phyloP scores from a whole-genome alignment of 1,284 basidiomycete genomes.

The Trichosporon inkin region DNA sequence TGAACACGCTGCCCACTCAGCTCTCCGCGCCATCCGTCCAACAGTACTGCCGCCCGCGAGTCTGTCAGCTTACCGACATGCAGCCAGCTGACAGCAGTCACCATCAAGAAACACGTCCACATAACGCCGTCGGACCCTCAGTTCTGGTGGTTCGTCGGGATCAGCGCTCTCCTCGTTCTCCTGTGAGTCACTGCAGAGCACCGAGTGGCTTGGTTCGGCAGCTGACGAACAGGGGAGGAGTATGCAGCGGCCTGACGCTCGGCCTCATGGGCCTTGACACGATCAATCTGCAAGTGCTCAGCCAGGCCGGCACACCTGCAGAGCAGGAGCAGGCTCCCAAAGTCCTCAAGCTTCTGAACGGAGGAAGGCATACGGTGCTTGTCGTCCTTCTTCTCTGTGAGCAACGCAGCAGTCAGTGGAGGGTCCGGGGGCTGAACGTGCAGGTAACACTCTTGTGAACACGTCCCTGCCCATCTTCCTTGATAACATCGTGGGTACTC shows the following conservation, averaged over 20 bases:
- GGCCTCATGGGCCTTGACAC: constrained; percentile 54
- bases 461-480: constrained; percentile 55
- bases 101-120: constrained; percentile 32
- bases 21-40: background rate
- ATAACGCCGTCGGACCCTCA: constrained; percentile 30
- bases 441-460: constrained; percentile 54
- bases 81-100: constrained; percentile 1
- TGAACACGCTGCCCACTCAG: background rate
- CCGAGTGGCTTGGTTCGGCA: background rate
- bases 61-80: background rate
- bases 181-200: constrained; percentile 13
- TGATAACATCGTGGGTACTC: constrained; percentile 38
- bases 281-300: constrained; percentile 48
- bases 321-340: constrained; percentile 51
- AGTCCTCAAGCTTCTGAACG: constrained; percentile 50
- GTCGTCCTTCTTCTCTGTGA: constrained; percentile 51
- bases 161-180: constrained; percentile 30
- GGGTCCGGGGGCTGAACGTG: background rate
- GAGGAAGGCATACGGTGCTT: constrained; percentile 50
- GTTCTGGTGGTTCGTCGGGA: constrained; percentile 38
- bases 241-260: constrained; percentile 55
- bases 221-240: constrained; percentile 38
- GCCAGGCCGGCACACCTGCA: constrained; percentile 48
- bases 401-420: constrained; percentile 6
- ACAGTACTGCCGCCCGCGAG: background rate